Conservation (phyloP, 225 moss, liverwort and hornwort genomes). For the Pleurozium schreberi region DNA sequence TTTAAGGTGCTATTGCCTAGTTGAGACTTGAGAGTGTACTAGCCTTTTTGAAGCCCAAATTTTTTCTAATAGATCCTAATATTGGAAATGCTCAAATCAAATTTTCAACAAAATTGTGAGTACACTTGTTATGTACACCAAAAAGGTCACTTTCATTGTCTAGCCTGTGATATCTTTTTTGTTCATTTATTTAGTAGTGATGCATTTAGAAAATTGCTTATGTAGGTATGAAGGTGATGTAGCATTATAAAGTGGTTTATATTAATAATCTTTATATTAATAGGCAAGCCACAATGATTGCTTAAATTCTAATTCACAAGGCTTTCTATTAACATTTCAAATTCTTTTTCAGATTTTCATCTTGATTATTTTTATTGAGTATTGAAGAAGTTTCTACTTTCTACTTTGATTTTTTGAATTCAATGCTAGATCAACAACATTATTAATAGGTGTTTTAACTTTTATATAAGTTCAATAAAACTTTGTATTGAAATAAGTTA, state of each 20-base stretch:
- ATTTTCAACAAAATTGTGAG: too few relatives aligned
- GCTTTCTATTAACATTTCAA: neutral
- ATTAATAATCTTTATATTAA: neutral
- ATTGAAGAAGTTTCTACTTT: fast-evolving
- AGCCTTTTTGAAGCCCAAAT: too few relatives aligned
- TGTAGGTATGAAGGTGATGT: too few relatives aligned
- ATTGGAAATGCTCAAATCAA: neutral
- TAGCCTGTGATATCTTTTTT: too few relatives aligned
- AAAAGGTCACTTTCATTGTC: neutral
- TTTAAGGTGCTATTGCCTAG: fast-evolving
- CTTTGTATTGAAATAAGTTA: too few relatives aligned
- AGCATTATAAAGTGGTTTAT: too few relatives aligned
- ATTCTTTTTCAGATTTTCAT: too few relatives aligned
- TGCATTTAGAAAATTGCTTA: neutral
- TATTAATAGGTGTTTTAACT: neutral
- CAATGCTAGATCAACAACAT: neutral
- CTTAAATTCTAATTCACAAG: neutral
- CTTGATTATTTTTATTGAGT: neutral
- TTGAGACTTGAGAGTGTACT: fast-evolving
- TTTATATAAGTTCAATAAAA: too few relatives aligned
- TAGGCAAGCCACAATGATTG: neutral
- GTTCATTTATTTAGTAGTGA: neutral
- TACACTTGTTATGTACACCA: neutral
- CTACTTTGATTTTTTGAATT: neutral
- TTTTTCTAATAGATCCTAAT: too few relatives aligned